A percentile compares a stretch with the other conserved stretches of the same genome.
These are phyloP conservation scores for Pseudogymnoascus pannorum DNA, from an alignment of 2,329 filamentous ascomycete species.

Conservation along the genomic window DNA sequence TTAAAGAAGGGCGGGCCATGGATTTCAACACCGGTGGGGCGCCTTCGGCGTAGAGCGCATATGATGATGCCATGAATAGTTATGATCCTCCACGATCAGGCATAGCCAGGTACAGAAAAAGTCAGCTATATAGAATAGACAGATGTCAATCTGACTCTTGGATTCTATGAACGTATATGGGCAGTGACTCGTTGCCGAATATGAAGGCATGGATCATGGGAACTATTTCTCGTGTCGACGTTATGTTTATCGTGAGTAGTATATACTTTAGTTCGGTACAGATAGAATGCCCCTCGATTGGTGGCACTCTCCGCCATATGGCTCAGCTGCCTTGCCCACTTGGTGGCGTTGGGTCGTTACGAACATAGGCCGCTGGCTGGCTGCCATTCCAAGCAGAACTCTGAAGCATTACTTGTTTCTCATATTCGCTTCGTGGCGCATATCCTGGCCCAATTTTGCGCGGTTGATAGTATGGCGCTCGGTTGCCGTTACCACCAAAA, in stretches of 20 bases:
- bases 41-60: constrained; percentile 10
- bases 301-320: not conserved
- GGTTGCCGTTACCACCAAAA: not conserved
- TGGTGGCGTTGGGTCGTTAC: constrained; percentile 39
- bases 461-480: not conserved
- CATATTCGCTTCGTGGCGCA: constrained; percentile 22
- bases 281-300: not conserved
- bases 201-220: not conserved
- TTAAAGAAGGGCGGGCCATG: constrained; percentile 33
- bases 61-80: constrained; percentile 13
- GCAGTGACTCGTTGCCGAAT: not conserved
- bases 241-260: constrained; percentile 3
- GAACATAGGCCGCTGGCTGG: constrained; percentile 15
- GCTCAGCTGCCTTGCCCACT: constrained; percentile 41
- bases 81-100: constrained; percentile 32
- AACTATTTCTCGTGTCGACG: not conserved
- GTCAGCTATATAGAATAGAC: constrained; percentile 8
- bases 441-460: constrained; percentile 12
- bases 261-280: not conserved
- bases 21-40: constrained; percentile 47
- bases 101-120: constrained; percentile 16
- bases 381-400: constrained; percentile 25
- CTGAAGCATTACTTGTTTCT: constrained; percentile 24
- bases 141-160: not conserved
- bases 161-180: not conserved